A percentile compares a stretch with the other conserved stretches of the same genome.
Conservation (phyloP, 805 yeast species). For the Cyberlindnera americana region DNA sequence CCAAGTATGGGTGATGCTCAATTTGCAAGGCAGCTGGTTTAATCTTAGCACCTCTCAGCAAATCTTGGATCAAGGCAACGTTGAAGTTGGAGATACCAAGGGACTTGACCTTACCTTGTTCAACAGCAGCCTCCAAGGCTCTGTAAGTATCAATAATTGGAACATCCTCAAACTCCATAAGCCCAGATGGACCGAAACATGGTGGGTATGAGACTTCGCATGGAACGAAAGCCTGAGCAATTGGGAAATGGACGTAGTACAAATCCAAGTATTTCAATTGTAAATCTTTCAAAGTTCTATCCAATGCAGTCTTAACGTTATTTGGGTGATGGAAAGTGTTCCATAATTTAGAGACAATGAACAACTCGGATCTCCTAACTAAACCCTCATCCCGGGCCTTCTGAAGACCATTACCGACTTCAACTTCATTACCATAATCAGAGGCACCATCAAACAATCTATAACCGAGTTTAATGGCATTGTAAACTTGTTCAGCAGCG, state of each 20-base stretch:
- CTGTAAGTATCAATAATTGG: constrained; percentile 74
- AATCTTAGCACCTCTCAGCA: constrained; percentile 63
- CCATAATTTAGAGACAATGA: constrained; percentile 85
- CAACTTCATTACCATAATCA: constrained; percentile 59
- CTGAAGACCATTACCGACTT: constrained; percentile 59
- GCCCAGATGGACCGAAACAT: constrained; percentile 52
- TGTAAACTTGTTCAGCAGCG: constrained; percentile 71
- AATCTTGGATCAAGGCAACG: constrained; percentile 65
- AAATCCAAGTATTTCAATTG: constrained; percentile 76
- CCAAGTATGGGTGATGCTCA: constrained; percentile 90
- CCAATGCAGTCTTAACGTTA: constrained; percentile 61
- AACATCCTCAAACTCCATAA: constrained; percentile 44
- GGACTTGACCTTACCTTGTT: constrained; percentile 63
- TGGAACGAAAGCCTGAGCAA: constrained; percentile 80
- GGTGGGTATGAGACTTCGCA: constrained; percentile 80
- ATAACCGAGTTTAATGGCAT: constrained; percentile 83
- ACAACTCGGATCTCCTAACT: constrained; percentile 71
- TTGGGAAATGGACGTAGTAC: constrained; percentile 87
- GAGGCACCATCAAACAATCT: constrained; percentile 77
- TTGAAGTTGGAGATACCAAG: constrained; percentile 82
- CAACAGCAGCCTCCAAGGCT: constrained; percentile 67
- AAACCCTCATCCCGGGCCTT: constrained; percentile 67
- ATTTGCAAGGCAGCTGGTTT: constrained; percentile 80
- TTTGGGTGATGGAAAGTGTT: constrained; percentile 73
- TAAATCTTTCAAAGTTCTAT: constrained; percentile 65